phyloP scores from a whole-genome alignment of 2,329 filamentous ascomycete species.

The Botrytis deweyae region DNA sequence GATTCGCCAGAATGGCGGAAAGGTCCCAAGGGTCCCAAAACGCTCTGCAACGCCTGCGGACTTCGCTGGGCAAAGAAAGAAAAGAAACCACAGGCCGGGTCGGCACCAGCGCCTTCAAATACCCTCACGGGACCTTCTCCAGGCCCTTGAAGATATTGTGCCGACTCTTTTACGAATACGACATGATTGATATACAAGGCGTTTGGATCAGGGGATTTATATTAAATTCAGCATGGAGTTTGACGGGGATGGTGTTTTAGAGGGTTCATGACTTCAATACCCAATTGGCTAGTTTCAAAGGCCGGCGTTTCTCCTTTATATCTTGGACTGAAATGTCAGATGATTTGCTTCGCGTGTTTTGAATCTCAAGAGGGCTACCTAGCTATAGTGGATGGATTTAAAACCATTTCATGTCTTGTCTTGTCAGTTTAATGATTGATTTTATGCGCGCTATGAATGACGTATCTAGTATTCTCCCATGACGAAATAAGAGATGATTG shows the following conservation, averaged over 20 bases:
- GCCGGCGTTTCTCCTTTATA: constrained; percentile 3
- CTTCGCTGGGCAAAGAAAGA: constrained; percentile 76
- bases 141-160: background rate
- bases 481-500: background rate
- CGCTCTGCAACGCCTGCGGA: constrained; percentile 92
- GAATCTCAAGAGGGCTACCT: background rate
- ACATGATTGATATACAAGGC: constrained; percentile 9
- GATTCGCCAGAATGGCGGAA: constrained; percentile 97
- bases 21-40: constrained; percentile 89
- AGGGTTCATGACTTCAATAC: background rate
- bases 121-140: background rate
- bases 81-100: constrained; percentile 57
- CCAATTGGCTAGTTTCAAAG: background rate
- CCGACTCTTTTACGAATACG: constrained; percentile 16
- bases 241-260: constrained; percentile 9
- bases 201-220: background rate
- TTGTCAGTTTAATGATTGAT: background rate
- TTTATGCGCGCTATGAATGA: background rate
- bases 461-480: background rate
- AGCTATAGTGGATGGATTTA: background rate
- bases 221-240: constrained; percentile 14
- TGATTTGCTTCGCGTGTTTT: background rate
- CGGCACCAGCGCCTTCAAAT: background rate
- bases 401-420: background rate
- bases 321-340: background rate